Evolutionary conservation across 352 stramenopile species (phyloP).

Genomic region (Phytopythium delawarense): DNA sequence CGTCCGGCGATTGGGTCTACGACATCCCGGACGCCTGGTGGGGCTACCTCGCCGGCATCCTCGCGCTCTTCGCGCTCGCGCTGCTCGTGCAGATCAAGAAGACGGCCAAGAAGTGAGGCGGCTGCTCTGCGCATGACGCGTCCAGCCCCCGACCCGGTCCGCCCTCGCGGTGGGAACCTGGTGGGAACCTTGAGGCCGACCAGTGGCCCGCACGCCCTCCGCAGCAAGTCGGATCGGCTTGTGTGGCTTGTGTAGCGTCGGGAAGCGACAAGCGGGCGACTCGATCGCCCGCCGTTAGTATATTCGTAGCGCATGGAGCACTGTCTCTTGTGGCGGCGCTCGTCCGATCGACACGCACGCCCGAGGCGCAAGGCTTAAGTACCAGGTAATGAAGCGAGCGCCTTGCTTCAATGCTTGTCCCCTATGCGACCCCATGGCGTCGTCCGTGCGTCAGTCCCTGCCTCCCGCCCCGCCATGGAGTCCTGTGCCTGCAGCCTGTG

Average conservation of each 20-base stretch:
- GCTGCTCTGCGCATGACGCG: background rate
- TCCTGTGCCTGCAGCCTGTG: no score
- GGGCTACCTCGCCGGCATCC: conserved; percentile 38
- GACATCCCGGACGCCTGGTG: conserved; percentile 48
- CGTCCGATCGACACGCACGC: conserved; percentile 7
- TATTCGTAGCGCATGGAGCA: background rate
- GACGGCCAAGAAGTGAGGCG: conserved; percentile 31
- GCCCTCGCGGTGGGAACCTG: no score
- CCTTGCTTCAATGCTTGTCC: no score
- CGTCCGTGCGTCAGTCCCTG: no score
- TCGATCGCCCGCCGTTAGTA: background rate
- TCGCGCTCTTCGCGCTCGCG: conserved; percentile 38
- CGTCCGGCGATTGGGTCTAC: conserved; percentile 34
- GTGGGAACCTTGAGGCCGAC: background rate
- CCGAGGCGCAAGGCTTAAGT: no score
- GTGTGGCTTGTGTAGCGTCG: background rate
- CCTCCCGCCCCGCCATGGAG: no score
- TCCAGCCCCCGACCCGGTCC: background rate
- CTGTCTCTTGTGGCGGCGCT: conserved; percentile 1
- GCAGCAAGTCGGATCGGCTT: background rate
- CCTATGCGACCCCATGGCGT: no score
- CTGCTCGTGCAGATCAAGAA: conserved; percentile 56
- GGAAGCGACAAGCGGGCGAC: background rate
- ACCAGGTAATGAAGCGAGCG: no score
- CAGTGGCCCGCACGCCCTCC: background rate